phyloP scores from a whole-genome alignment of 352 stramenopile species.

The Bremia lactucae region DNA sequence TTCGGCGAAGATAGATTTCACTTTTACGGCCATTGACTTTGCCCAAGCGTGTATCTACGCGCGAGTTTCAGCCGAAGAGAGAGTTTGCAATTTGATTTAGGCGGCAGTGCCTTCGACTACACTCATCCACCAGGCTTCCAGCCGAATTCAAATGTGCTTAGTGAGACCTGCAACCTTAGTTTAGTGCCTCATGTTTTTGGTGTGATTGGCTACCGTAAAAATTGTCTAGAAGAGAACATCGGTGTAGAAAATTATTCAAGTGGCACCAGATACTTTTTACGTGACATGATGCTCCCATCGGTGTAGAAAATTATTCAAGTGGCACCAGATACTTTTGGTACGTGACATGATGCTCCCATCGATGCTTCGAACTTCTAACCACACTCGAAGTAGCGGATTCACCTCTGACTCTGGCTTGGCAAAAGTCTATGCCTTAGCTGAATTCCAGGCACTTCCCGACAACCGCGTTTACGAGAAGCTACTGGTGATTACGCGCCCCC shows the following conservation, averaged over 20 bases:
- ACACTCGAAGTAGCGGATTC: slow-evolving; percentile 36
- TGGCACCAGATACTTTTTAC: slow-evolving; percentile 67
- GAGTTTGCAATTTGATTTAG: slow-evolving; percentile 81
- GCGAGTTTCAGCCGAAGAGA: slow-evolving; percentile 83
- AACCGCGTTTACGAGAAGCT: slow-evolving; percentile 70
- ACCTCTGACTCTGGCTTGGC: slow-evolving; percentile 27
- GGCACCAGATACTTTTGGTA: too few species aligned
- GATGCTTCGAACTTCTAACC: slow-evolving; percentile 42
- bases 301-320: too few species aligned
- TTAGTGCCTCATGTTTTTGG: slow-evolving; percentile 54
- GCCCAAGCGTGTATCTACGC: slow-evolving; percentile 75
- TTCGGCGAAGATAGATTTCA: slow-evolving; percentile 76
- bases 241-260: slow-evolving; percentile 77
- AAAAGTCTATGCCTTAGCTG: slow-evolving; percentile 55
- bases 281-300: too few species aligned
- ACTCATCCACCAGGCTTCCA: slow-evolving; percentile 61
- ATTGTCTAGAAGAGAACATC: slow-evolving; percentile 75
- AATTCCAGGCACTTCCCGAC: slow-evolving; percentile 71
- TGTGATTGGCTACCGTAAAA: slow-evolving; percentile 67
- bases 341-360: too few species aligned
- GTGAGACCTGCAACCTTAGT: slow-evolving; percentile 26
- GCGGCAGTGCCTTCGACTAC: slow-evolving; percentile 70
- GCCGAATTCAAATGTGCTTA: slow-evolving; percentile 64
- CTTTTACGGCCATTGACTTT: slow-evolving; percentile 77
- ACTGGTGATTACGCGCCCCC: slow-evolving; percentile 56